Evolutionary conservation across 2,329 filamentous ascomycete genomes (phyloP).

Genomic region (Colletotrichum sp.): DNA sequence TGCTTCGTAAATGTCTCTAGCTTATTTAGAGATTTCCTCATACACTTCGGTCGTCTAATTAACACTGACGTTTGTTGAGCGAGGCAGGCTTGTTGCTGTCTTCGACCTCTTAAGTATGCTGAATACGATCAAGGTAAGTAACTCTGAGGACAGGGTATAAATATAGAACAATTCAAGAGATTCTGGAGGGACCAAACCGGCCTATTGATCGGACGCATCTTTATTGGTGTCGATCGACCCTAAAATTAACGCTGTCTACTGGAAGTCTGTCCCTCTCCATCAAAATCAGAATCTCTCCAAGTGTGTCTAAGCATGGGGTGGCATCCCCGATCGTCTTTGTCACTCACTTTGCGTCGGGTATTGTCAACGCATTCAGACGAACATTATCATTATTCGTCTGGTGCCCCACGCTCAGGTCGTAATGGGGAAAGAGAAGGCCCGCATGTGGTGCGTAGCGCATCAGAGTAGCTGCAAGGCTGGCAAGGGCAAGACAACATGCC

Average conservation of each 20-base stretch:
- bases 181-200: too few relatives aligned
- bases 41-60: too few relatives aligned
- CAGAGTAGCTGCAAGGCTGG: background rate
- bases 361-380: background rate
- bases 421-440: accelerated
- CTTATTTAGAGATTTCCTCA: background rate
- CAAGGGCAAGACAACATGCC: too few relatives aligned
- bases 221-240: background rate
- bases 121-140: accelerated
- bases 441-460: background rate
- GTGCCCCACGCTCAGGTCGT: background rate
- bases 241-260: background rate
- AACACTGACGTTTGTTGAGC: too few relatives aligned
- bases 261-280: background rate
- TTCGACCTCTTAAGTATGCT: accelerated
- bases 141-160: accelerated
- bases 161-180: too few relatives aligned
- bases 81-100: background rate
- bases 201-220: background rate
- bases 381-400: accelerated
- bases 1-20: accelerated
- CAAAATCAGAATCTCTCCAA: too few relatives aligned
- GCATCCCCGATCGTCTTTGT: background rate
- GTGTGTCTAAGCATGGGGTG: accelerated
- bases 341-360: accelerated